Conservation (phyloP, 2,329 filamentous ascomycete genomes). For the Diaporthe citriasiana region DNA sequence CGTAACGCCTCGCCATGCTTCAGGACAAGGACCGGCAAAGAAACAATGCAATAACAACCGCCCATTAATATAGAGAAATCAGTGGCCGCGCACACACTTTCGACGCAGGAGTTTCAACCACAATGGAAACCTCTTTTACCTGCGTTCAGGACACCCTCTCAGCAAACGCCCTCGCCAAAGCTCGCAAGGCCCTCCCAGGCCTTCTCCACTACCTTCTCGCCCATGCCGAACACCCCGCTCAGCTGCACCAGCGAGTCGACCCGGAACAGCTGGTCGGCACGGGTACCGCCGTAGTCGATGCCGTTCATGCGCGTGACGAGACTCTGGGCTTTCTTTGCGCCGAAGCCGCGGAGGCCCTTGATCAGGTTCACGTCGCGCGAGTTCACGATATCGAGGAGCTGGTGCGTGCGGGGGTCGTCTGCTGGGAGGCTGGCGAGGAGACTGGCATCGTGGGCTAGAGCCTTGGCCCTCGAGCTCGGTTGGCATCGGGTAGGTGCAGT, state of each 20-base stretch:
- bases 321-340: conserved; percentile 77
- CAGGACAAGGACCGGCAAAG: conserved; percentile 17
- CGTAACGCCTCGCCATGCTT: conserved; percentile 42
- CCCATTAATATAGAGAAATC: neutral
- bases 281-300: conserved; percentile 54
- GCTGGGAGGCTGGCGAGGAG: conserved; percentile 52
- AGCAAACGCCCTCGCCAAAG: neutral
- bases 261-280: conserved; percentile 40
- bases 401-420: conserved; percentile 66
- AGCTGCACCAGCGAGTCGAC: conserved; percentile 67
- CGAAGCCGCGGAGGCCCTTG: conserved; percentile 77
- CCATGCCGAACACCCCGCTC: conserved; percentile 69
- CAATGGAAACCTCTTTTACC: neutral
- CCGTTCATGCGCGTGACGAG: conserved; percentile 69
- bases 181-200: conserved; percentile 64
- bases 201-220: conserved; percentile 68
- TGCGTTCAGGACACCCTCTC: neutral
- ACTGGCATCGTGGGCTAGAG: conserved; percentile 39
- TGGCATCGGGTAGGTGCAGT: conserved; percentile 34
- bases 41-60: neutral
- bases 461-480: conserved; percentile 36
- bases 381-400: conserved; percentile 79
- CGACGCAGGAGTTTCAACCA: neutral
- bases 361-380: conserved; percentile 77
- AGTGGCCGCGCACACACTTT: neutral